phyloP scores from a whole-genome alignment of 345 rosid genomes.

The Rhodamnia rubescens region DNA sequence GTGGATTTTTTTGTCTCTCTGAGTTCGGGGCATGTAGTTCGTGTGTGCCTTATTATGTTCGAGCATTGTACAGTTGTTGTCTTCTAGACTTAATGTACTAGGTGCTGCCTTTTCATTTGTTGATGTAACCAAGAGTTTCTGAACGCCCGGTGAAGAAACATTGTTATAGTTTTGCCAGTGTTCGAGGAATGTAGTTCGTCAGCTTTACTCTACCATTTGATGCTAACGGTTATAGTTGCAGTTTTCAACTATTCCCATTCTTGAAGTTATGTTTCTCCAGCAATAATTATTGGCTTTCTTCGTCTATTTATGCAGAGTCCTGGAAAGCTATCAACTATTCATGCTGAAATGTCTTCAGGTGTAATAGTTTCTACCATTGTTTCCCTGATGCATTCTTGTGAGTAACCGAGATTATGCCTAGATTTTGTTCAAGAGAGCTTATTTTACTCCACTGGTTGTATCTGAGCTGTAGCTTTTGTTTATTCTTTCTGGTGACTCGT shows the following conservation, averaged over 20 bases:
- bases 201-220: too few species aligned
- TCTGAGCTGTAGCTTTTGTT: neutral
- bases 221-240: neutral
- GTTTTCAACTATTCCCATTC: neutral
- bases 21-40: neutral
- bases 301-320: neutral
- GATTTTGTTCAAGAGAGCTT: neutral
- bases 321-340: neutral
- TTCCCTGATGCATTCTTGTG: neutral
- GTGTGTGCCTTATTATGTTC: neutral
- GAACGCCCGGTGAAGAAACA: neutral
- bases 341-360: neutral
- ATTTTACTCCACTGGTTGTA: neutral
- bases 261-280: neutral
- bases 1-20: too few species aligned
- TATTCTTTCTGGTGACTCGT: neutral
- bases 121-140: neutral
- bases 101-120: neutral
- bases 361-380: neutral
- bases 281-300: neutral
- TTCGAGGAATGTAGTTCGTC: too few species aligned
- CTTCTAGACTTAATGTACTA: neutral
- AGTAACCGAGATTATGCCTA: neutral
- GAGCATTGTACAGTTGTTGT: conserved; percentile 4
- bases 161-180: neutral